Conservation (phyloP, 2,329 filamentous ascomycete genomes). For the Ceratocystis eucalypticola region DNA sequence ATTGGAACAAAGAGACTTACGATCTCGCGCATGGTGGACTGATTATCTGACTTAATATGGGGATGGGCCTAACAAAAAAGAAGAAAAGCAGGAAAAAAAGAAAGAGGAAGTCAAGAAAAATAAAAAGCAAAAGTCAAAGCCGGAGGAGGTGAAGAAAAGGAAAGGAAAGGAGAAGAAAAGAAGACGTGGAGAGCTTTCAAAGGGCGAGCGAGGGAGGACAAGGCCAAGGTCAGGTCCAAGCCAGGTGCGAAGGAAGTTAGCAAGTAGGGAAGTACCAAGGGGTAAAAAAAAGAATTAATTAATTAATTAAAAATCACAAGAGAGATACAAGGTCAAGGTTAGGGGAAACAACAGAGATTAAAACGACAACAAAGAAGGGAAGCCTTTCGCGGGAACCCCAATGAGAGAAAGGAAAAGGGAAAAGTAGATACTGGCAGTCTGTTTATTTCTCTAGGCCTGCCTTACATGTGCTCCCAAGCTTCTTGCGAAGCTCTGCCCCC, state of each 20-base stretch:
- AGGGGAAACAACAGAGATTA: background rate
- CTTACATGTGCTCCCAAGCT: no score
- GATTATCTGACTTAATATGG: conserved; percentile 23
- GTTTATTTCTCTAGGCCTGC: no score
- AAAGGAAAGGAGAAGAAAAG: conserved; percentile 22
- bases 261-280: conserved; percentile 6
- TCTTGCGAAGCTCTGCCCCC: no score
- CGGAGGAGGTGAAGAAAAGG: conserved; percentile 24
- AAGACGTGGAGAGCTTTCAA: conserved; percentile 18
- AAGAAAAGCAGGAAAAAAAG: conserved; percentile 10
- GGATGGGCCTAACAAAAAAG: conserved; percentile 23
- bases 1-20: conserved; percentile 34
- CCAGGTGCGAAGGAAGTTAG: conserved; percentile 14
- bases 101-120: conserved; percentile 21
- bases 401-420: no score
- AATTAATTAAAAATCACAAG: background rate
- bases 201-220: conserved; percentile 14
- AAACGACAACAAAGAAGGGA: background rate
- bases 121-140: conserved; percentile 17
- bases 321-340: background rate
- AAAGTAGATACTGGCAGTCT: no score
- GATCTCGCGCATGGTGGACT: conserved; percentile 53
- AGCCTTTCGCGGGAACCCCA: background rate
- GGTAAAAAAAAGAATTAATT: background rate
- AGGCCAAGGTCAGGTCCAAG: conserved; percentile 11